Conservation (phyloP, 371 early-diverging fungal genomes). For the Sanchytrium tribonematis region DNA sequence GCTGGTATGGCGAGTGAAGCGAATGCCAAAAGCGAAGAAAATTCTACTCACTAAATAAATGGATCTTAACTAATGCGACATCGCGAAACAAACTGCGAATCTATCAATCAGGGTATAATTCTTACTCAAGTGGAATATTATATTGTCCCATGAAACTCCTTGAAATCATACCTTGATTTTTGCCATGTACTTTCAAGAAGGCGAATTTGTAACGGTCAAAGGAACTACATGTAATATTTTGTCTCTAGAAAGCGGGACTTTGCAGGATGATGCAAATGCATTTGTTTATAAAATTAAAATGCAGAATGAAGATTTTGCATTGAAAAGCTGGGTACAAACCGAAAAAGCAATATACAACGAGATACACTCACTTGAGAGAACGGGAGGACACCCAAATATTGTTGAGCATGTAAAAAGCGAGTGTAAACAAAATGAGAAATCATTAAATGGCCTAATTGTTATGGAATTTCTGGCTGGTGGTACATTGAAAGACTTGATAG, state of each 20-base stretch:
- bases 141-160: too few species aligned
- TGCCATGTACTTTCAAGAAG: too few species aligned
- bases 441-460: not conserved
- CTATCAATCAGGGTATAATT: too few species aligned
- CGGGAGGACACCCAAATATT: not conserved
- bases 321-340: not conserved
- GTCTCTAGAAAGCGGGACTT: too few species aligned
- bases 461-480: not conserved
- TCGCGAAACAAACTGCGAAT: too few species aligned
- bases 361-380: not conserved
- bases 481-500: not conserved
- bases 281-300: not conserved
- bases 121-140: too few species aligned
- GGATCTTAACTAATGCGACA: too few species aligned
- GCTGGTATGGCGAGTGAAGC: not conserved
- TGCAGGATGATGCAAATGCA: too few species aligned
- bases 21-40: not conserved
- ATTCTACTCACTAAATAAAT: too few species aligned
- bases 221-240: too few species aligned
- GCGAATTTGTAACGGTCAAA: too few species aligned
- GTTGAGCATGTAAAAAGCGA: not conserved
- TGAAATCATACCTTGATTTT: too few species aligned
- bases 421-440: not conserved
- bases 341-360: not conserved
- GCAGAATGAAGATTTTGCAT: not conserved